Evolutionary conservation across 2,329 filamentous ascomycete genomes (phyloP), one percentile per base, ranked within the genome.

Genomic region (Didymella sp.): DNA sequence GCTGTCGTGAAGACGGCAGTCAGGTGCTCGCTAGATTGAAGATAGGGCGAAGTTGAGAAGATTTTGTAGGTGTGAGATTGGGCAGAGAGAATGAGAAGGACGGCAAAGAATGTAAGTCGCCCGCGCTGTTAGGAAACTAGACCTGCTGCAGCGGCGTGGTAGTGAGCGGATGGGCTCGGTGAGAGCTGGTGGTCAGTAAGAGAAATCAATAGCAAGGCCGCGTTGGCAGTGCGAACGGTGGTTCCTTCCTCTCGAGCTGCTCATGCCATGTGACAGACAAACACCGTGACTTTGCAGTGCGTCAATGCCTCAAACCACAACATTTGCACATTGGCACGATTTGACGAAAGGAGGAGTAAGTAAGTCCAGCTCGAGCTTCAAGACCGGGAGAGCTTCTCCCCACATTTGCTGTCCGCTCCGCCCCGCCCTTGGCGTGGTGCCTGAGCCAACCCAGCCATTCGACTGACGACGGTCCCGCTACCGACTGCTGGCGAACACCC

Each of bases 391-490:
- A 51, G 38, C 41, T 61, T 61, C 56, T 56, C 62, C 58, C 63
- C 53, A 66, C 62, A 64, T 62, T 51, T 46, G 40, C 17, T 51
- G 35, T 68, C 67, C 67, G 69, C 68, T 47, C 52, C 52, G 61
- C 41, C 35, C 41, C 43, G 51, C 54, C 50, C 56, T 58, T 58
- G 50, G 56, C 56, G 53, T 37, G 31, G 59, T 58, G 61, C 59
- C 51, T 63, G 64, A 25, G 38, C 38, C 19, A 38, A 38, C 35
- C 35, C 35, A 38, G 35, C 35, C 35, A 38, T 38, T 38, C 35
- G 17, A 38, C 35, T 64, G 55, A 31, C 58, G 58, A 56, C 64
- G 60, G 61, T 70, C 68, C 71, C 69, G 70, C 69, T 63, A 63
- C 68, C 63, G 17, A 22, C 19, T 38, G 35, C 19, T 38, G 35